Conservation (phyloP, 2,329 filamentous ascomycete genomes). For the Aspergillus hortae region DNA sequence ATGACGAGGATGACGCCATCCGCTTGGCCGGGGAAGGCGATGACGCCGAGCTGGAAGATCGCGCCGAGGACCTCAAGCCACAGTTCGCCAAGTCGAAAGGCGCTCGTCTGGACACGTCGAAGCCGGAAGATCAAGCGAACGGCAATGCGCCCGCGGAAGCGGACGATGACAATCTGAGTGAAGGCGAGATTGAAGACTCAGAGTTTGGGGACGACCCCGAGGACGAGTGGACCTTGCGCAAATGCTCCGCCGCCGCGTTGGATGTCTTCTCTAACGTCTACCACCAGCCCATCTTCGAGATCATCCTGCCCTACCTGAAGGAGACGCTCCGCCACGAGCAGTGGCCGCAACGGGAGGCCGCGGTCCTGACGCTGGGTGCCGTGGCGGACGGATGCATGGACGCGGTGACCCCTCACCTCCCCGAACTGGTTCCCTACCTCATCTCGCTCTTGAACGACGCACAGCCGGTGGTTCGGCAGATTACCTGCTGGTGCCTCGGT, state of each 20-base stretch:
- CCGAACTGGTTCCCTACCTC: conserved; percentile 84
- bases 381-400: conserved; percentile 93
- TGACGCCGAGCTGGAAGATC: conserved; percentile 89
- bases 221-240: conserved; percentile 90
- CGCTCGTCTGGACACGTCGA: conserved; percentile 56
- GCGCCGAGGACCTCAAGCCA: conserved; percentile 85
- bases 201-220: conserved; percentile 73
- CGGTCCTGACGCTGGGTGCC: conserved; percentile 88
- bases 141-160: conserved; percentile 49
- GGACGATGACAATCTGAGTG: conserved; percentile 69
- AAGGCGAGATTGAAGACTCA: conserved; percentile 79
- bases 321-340: conserved; percentile 82
- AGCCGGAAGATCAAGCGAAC: conserved; percentile 37
- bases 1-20: conserved; percentile 88
- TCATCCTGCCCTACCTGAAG: conserved; percentile 88
- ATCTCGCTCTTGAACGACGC: conserved; percentile 78
- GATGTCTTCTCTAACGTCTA: conserved; percentile 94
- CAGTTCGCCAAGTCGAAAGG: conserved; percentile 74
- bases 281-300: conserved; percentile 79
- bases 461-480: conserved; percentile 89
- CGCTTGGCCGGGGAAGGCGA: conserved; percentile 78
- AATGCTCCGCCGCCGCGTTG: conserved; percentile 92
- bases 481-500: conserved; percentile 96
- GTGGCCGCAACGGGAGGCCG: conserved; percentile 90
- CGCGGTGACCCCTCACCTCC: conserved; percentile 83